Conservation (phyloP, 2,329 filamentous ascomycete species). For the Aureobasidium leucospermi region DNA sequence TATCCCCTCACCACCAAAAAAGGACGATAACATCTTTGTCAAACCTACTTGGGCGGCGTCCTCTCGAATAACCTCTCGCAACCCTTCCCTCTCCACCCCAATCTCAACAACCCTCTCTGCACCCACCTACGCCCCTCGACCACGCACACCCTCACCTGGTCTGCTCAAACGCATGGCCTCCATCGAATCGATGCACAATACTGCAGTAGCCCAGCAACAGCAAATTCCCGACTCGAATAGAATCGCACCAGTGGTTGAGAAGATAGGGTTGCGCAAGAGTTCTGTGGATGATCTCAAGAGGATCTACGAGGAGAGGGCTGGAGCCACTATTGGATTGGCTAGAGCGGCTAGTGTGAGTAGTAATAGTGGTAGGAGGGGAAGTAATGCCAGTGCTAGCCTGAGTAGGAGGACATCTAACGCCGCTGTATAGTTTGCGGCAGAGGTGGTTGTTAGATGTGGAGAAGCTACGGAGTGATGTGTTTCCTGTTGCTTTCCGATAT, state of each 20-base stretch:
- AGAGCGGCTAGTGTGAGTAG: slow-evolving; percentile 5
- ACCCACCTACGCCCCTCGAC: slow-evolving; percentile 18
- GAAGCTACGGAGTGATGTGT: no score
- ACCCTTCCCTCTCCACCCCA: not conserved
- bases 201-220: not conserved
- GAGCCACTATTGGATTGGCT: slow-evolving; percentile 24
- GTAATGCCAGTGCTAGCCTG: not conserved
- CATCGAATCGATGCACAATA: slow-evolving; percentile 28
- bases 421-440: not conserved
- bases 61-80: slow-evolving; percentile 11
- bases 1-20: not conserved
- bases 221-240: not conserved
- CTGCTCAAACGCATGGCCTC: slow-evolving; percentile 41
- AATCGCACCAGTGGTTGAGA: not conserved
- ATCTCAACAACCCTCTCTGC: not conserved
- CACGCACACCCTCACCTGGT: slow-evolving; percentile 32
- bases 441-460: no score
- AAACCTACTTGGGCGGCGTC: slow-evolving; percentile 17
- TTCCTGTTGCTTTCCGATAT: no score
- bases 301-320: slow-evolving; percentile 42
- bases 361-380: not conserved
- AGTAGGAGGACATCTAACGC: not conserved
- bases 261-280: slow-evolving; percentile 36
- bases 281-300: slow-evolving; percentile 41
- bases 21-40: slow-evolving; percentile 12